Evolutionary conservation across 2,329 filamentous ascomycete species (phyloP), one percentile per base, ranked within the genome.

Genomic region (Curvularia spicifera): DNA sequence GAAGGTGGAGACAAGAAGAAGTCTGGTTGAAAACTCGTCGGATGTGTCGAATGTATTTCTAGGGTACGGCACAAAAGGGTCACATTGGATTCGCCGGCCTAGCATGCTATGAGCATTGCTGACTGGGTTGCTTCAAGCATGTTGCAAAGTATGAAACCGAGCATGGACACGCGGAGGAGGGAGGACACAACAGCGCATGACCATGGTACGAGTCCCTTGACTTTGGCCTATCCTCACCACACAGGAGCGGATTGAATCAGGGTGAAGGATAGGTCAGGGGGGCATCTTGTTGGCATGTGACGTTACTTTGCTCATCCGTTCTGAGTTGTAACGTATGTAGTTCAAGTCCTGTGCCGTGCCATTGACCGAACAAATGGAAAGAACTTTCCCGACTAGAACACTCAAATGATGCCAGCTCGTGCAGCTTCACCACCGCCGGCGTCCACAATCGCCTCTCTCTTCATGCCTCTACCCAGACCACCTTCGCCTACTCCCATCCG

Each of bases 401-500:
- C 18, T 40, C 55, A 76, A 43, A 77, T 72, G 37, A 77, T 72
- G 8, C 76, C 75, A 35, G 85, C 87, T 64, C 87, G 80, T 39
- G 85, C 87, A 54, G 83, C 85, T 73, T 87, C 85, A 8, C 85
- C 86, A 44, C 82, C 85, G 22, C 84, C 83, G 60, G 80, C 82
- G 56, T 87, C 84, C 51, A 87, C 79, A 37, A 82, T 80, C 53
- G 80, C 80, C 60, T 81, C 81, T 49, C 84, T 82, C 44, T 80
- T 79, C 74, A 86, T 86, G 29, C 86, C 87, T 70, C 84, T 82
- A 8, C 82, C 83, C 26, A 85, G 74, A 8, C 84, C 89, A 71
- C 91, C 90, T 77, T 96, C 92, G 12, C 94, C 94, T 9, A 99
- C 94, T 12, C 95, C 94, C 95, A 99, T 99, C 56, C 95, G 84